Evolutionary conservation across 106 monocot species (phyloP).

Genomic region (Allium sativum): DNA sequence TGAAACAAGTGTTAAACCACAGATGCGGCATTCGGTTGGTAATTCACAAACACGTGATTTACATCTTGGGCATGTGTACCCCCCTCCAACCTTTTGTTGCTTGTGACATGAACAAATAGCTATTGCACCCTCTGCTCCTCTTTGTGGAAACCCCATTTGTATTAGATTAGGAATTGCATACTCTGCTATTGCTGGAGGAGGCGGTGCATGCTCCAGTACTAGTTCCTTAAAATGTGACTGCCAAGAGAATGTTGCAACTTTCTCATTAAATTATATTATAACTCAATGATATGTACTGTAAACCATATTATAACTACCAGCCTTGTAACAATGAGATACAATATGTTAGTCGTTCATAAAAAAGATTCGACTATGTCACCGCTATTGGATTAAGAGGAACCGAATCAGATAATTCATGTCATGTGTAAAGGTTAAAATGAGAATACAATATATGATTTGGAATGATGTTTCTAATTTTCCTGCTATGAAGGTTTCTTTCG

Average conservation of each 20-base stretch:
- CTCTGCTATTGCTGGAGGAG: constrained; percentile 91
- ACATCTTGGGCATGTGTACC: constrained; percentile 95
- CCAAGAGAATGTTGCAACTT: constrained; percentile 9
- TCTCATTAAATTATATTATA: not conserved
- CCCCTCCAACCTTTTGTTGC: constrained; percentile 78
- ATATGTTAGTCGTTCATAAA: too few species aligned
- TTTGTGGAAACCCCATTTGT: constrained; percentile 97
- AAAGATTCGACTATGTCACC: too few species aligned
- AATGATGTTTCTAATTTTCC: too few species aligned
- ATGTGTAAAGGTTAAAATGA: too few species aligned
- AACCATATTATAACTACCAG: too few species aligned
- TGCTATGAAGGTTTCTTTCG: too few species aligned
- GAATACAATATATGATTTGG: too few species aligned
- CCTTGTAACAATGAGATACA: too few species aligned
- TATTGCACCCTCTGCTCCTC: constrained; percentile 82
- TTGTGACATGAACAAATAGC: constrained; percentile 90
- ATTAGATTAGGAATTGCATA: constrained; percentile 86
- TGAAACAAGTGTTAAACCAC: constrained; percentile 93
- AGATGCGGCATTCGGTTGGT: constrained; percentile 78
- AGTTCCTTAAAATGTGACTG: constrained; percentile 91
- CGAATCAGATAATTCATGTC: too few species aligned
- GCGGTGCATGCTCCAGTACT: constrained; percentile 80
- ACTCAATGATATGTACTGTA: not conserved
- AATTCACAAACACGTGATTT: constrained; percentile 84
- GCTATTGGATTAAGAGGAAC: too few species aligned